These are phyloP conservation scores for Diaporthe citriasiana DNA, from an alignment of 2,329 filamentous ascomycete species.

Conservation along the genomic window DNA sequence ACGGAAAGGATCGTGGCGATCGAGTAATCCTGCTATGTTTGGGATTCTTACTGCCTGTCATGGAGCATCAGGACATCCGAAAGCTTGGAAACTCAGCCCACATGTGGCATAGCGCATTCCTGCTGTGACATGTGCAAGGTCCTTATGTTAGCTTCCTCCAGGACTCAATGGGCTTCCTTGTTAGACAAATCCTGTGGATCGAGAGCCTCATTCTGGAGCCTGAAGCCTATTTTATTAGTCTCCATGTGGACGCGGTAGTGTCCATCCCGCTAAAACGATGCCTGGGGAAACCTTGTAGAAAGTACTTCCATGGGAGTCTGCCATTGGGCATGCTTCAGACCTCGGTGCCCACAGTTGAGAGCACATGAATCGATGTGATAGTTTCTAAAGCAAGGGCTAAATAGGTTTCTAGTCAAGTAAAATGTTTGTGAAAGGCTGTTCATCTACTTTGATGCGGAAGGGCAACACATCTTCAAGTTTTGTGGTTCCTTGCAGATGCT, in stretches of 20 bases:
- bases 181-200: background rate
- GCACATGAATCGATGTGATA: background rate
- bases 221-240: background rate
- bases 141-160: background rate
- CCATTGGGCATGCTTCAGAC: background rate
- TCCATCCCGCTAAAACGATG: background rate
- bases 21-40: background rate
- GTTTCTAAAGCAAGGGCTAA: background rate
- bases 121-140: constrained; percentile 2
- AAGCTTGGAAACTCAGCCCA: background rate
- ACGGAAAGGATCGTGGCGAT: background rate
- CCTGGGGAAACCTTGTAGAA: background rate
- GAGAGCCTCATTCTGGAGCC: background rate
- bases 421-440: background rate
- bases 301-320: too few relatives aligned
- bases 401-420: background rate
- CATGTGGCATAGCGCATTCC: constrained; percentile 1
- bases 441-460: background rate
- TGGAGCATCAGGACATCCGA: background rate
- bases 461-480: background rate
- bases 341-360: background rate
- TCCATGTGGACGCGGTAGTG: background rate
- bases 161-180: background rate
- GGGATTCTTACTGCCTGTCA: background rate
- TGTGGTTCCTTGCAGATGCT: background rate